Percentiles rank a stretch among this genome's conserved stretches.
phyloP scores from a whole-genome alignment of 768 basidiomycete genomes.

The Amylocystis lapponica region DNA sequence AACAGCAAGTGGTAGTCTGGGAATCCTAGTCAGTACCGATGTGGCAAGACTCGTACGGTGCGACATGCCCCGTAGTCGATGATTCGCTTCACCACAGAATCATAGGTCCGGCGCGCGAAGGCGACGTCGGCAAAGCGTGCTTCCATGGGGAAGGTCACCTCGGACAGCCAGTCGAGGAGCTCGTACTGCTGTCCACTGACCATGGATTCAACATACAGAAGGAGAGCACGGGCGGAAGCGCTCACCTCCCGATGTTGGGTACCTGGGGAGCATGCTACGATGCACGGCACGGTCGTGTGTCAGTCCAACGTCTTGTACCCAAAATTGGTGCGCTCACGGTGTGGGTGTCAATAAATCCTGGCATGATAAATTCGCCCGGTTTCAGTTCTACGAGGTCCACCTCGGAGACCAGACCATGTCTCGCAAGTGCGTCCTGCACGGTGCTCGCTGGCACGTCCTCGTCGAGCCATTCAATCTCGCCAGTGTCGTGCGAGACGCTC shows the following conservation, averaged over 20 bases:
- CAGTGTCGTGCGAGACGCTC: conserved; percentile 38
- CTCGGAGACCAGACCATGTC: conserved; percentile 40
- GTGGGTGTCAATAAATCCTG: conserved; percentile 90
- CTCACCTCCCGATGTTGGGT: conserved; percentile 62
- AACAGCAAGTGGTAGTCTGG: conserved; percentile 92
- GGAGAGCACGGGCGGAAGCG: not conserved
- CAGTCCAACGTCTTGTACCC: not conserved
- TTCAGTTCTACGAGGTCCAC: conserved; percentile 33
- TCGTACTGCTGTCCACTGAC: conserved; percentile 79
- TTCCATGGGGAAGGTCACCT: conserved; percentile 88
- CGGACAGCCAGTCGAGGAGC: conserved; percentile 82
- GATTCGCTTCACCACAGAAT: conserved; percentile 62
- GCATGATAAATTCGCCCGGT: conserved; percentile 63
- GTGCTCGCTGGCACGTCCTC: conserved; percentile 44
- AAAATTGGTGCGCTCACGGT: conserved; percentile 46
- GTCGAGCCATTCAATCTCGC: conserved; percentile 69
- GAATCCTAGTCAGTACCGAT: too few relatives aligned
- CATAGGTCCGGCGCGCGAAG: conserved; percentile 69
- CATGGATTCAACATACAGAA: not conserved
- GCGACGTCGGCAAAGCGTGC: conserved; percentile 60
- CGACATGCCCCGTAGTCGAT: conserved; percentile 72
- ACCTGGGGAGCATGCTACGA: conserved; percentile 75
- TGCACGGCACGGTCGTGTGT: not conserved
- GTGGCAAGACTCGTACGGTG: not conserved
- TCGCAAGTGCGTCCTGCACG: conserved; percentile 45